phyloP scores from a whole-genome alignment of 225 moss, liverwort and hornwort genomes.

The Neckera pumila region DNA sequence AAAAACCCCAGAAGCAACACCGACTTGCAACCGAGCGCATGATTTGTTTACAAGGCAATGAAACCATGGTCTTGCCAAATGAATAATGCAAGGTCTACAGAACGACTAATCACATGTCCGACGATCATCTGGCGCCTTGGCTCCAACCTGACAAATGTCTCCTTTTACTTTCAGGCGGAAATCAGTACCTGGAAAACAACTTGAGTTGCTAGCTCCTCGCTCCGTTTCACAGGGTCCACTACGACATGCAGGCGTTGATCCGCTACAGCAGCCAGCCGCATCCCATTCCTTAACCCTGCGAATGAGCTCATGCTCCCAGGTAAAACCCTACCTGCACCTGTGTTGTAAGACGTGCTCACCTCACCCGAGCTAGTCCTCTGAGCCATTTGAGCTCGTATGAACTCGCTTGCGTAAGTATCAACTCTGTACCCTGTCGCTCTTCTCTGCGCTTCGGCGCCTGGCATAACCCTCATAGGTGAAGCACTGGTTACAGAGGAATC shows the following conservation, averaged over 20 bases:
- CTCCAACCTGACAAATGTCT: not conserved
- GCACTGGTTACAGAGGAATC: conserved; percentile 32
- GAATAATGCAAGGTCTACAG: not conserved
- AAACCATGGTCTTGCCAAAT: not conserved
- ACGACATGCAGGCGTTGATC: conserved; percentile 14
- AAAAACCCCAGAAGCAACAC: not conserved
- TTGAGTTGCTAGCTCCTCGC: conserved; percentile 40
- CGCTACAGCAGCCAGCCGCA: conserved; percentile 13
- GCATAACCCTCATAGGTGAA: not conserved
- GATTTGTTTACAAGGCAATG: not conserved
- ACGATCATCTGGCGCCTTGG: not conserved
- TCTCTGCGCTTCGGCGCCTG: conserved; percentile 6
- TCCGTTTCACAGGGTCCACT: conserved; percentile 36
- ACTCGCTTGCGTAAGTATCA: not conserved
- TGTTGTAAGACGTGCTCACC: conserved; percentile 32
- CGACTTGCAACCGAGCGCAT: not conserved
- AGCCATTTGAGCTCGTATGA: not conserved
- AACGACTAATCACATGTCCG: not conserved
- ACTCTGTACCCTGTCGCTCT: not conserved
- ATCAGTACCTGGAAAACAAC: conserved; percentile 53
- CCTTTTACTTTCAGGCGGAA: not conserved
- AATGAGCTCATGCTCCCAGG: conserved; percentile 23
- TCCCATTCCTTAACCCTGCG: conserved; percentile 26
- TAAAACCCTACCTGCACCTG: conserved; percentile 14
- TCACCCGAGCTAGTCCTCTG: conserved; percentile 35